Evolutionary conservation across 768 basidiomycete genomes (phyloP), one percentile per base, ranked within the genome.

Genomic region (Dentipellis sp.): DNA sequence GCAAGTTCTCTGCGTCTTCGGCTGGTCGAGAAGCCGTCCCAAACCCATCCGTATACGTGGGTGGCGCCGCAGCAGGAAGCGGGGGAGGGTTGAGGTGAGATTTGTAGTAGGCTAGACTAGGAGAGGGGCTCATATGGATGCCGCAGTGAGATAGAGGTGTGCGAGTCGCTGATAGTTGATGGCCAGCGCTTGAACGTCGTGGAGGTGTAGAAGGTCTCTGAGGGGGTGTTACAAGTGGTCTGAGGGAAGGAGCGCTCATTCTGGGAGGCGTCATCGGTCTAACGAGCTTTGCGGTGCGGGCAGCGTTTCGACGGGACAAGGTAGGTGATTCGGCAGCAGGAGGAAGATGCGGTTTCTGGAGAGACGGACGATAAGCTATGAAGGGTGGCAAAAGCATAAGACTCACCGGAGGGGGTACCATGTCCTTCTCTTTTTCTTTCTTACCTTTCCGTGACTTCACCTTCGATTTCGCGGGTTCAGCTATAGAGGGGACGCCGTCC

Each of bases 61-160:
- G 54, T n/a, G 63, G 63, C 46, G 66, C 22, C 56, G 57, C 45
- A 60, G 72, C 55, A 45, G 72, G 62, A 2, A 78, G 79, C 0
- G 83, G 83, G 0, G 86, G 29, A 29, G 29, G 85, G 59, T 86
- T 83, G 11, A 86, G 72, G 60, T 84, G 73, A 9, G 80, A 78
- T 62, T 86, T 88, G 66, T 84, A 86, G 68, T 88, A 81, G 9
- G 75, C 79, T 12, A 86, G 74, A 60, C 81, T 84, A 1, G 83
- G 68, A 2, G 77, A 78, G 3, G 85, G 85, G 60, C 83, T 84
- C 83, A 84, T 84, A 61, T 84, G 81, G 37, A 85, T 65, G 39
- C 83, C 85, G 61, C 76, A 79, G 64, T 86, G 82, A 0, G 84
- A 86, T 7, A 88, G 66, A 0, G 86, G 85, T 1, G 86, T 87